Evolutionary conservation across 2,329 filamentous ascomycete genomes (phyloP), one percentile per base, ranked within the genome.

Genomic region (Colletotrichum nymphaeae): DNA sequence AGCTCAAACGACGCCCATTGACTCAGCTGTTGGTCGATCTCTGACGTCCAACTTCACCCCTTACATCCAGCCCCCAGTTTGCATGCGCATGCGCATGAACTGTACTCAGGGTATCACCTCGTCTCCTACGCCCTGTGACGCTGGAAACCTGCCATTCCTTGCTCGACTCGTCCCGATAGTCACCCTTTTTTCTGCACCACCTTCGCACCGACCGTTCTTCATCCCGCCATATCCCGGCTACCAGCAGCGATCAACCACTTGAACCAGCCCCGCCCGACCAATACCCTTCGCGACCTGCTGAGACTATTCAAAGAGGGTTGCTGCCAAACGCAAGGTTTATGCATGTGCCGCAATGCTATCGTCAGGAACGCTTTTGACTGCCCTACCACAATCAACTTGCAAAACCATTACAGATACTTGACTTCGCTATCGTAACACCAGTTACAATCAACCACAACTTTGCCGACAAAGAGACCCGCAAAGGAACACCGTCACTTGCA

Each of bases 341-440:
- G 72, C 72, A 74, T 74, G 67, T 67, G 67, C 74, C 72, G 74
- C 67, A 63, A 75, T 74, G 74, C 55, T 62, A 70, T 53, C 57
- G 72, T 74, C 62, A 73, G 60, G 62, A 73, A 73, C 70, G 53
- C 69, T 62, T 60, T 73, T 63, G 53, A 69, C 53, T 59, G 60
- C 52, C 69, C 37, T 63, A 62, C 66, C 49, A 37, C 73, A 62
- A 57, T 57, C 64, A 64, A 63, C 37, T 59, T 66, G 69, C 69
- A 74, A 57, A 30, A 68, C 42, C 65, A 37, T 55, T 46, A 11
- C 42, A 49, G 42, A 49, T 11, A 69, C 60, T 57, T 73, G 67
- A 73, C 76, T 22, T 67, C 78, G 37, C 69, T n/a, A 73, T 75
- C 64, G 71, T 75, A 66, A 74, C 75, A 66, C 65, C 69, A 60